These are phyloP conservation scores for Colletotrichum endophyticum DNA, from an alignment of 2,329 filamentous ascomycete genomes.

Conservation along the genomic window DNA sequence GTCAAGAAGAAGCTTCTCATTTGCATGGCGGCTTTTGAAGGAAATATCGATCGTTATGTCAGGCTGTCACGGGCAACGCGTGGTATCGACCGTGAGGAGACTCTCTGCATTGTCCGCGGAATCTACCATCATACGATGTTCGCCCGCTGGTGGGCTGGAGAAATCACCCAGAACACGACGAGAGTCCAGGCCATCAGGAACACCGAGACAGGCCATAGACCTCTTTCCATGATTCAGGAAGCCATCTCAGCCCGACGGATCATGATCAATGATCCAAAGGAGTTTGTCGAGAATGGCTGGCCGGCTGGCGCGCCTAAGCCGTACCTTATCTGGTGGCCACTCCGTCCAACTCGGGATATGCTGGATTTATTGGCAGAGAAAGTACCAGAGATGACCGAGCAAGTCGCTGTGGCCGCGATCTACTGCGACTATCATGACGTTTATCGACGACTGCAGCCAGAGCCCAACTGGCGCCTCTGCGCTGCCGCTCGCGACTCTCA, in stretches of 20 bases:
- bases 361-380: rapidly evolving
- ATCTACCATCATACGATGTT: slow-evolving; percentile 41
- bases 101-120: slow-evolving; percentile 31
- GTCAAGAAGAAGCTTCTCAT: slow-evolving; percentile 42
- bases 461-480: background rate
- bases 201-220: background rate
- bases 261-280: background rate
- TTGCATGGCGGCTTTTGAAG: slow-evolving; percentile 38
- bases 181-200: background rate
- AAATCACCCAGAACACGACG: background rate
- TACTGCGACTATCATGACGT: background rate
- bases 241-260: background rate
- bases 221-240: background rate
- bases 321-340: background rate
- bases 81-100: slow-evolving; percentile 25
- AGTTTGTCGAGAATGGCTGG: background rate
- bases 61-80: slow-evolving; percentile 34
- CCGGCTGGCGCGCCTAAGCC: background rate
- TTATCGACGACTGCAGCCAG: background rate
- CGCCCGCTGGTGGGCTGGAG: slow-evolving; percentile 32
- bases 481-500: background rate
- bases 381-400: background rate
- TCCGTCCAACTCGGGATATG: background rate
- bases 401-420: background rate
- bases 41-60: slow-evolving; percentile 42